Conservation (phyloP, 1,284 basidiomycete genomes). For the Trametes hirsuta region DNA sequence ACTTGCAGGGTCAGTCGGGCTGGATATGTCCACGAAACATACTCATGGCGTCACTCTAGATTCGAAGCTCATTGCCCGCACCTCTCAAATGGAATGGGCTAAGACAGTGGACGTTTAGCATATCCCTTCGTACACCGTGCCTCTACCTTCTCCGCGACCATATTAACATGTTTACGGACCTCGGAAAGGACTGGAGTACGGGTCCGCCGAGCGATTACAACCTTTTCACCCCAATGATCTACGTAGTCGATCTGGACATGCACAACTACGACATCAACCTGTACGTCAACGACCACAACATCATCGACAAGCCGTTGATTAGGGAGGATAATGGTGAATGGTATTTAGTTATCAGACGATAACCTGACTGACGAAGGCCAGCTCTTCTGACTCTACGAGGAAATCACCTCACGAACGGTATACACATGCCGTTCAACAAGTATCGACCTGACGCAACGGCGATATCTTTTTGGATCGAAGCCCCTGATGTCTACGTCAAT, state of each 20-base stretch:
- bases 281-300: constrained; percentile 95
- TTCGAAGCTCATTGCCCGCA: constrained; percentile 66
- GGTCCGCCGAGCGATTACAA: constrained; percentile 79
- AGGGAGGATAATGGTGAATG: constrained; percentile 79
- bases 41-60: constrained; percentile 37
- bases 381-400: constrained; percentile 77
- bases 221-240: constrained; percentile 83
- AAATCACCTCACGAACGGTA: constrained; percentile 51
- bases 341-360: too few species aligned
- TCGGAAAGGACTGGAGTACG: constrained; percentile 87
- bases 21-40: background rate
- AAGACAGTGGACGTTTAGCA: constrained; percentile 77
- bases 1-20: constrained; percentile 64
- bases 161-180: constrained; percentile 88
- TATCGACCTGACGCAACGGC: constrained; percentile 76
- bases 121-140: constrained; percentile 71
- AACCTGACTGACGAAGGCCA: constrained; percentile 34
- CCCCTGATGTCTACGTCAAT: constrained; percentile 57
- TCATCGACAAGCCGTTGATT: constrained; percentile 85
- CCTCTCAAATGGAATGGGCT: constrained; percentile 70
- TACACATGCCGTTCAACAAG: constrained; percentile 68
- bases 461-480: constrained; percentile 69
- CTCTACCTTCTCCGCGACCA: constrained; percentile 88
- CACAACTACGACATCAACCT: constrained; percentile 78
- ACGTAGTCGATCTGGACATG: constrained; percentile 71